Percentiles rank a stretch among this genome's conserved stretches.
phyloP scores from a whole-genome alignment of 495 filamentous ascomycete genomes.

The Xylaria curta region DNA sequence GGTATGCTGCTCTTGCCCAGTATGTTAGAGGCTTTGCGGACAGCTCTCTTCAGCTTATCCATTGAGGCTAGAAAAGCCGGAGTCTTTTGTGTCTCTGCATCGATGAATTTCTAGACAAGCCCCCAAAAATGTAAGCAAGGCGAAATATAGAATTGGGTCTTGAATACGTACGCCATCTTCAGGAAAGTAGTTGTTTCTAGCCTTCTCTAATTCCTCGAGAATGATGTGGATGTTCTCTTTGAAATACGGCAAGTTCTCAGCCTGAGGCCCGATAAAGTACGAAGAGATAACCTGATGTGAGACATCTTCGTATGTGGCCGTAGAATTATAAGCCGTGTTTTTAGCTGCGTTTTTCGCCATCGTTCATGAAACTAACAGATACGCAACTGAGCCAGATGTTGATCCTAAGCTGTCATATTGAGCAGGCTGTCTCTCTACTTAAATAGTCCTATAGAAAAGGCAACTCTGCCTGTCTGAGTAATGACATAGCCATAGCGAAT shows the following conservation, averaged over 20 bases:
- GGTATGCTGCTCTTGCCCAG: conserved; percentile 50
- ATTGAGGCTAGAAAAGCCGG: conserved; percentile 36
- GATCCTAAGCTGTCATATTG: not conserved
- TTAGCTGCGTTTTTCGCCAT: conserved; percentile 11
- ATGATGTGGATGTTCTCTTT: conserved; percentile 43
- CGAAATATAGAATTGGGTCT: not conserved
- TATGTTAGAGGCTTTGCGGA: conserved; percentile 27
- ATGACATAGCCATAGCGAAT: not conserved
- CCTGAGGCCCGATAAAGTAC: conserved; percentile 51
- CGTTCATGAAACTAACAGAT: not conserved
- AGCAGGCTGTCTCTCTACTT: not conserved
- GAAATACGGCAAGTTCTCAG: conserved; percentile 49
- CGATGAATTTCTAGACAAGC: conserved; percentile 44
- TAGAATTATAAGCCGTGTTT: conserved; percentile 18
- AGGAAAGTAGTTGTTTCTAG: conserved; percentile 41
- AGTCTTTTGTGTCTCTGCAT: conserved; percentile 36
- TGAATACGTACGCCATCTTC: conserved; percentile 37
- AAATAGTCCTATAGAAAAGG: not conserved
- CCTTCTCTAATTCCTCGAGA: conserved; percentile 42
- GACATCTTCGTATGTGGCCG: conserved; percentile 23
- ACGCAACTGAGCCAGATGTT: not conserved
- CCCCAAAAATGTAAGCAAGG: not conserved
- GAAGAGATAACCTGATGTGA: conserved; percentile 49
- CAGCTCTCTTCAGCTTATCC: conserved; percentile 37
- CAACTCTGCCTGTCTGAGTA: not conserved